Evolutionary conservation across 805 yeast genomes (phyloP).

Genomic region (Danielia oregonensis): DNA sequence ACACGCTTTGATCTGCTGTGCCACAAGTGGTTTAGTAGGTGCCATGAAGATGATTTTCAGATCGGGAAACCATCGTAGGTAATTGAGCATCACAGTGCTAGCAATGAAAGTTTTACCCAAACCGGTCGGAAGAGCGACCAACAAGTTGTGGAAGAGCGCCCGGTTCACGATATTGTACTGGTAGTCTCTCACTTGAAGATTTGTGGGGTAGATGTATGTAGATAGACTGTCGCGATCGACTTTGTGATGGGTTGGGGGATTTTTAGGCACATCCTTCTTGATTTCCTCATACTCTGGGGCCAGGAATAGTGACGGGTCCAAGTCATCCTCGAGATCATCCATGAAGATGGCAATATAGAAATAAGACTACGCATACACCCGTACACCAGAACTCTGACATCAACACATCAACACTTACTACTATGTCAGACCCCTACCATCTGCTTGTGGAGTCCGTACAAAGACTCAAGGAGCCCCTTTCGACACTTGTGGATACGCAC

Average conservation of each 20-base stretch:
- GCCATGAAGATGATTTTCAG: conserved; percentile 92
- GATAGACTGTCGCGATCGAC: conserved; percentile 7
- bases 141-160: conserved; percentile 66
- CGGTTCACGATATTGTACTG: conserved; percentile 76
- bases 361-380: conserved; percentile 1
- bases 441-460: conserved; percentile 20
- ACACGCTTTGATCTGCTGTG: conserved; percentile 94
- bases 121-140: conserved; percentile 96
- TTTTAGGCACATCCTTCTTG: not conserved
- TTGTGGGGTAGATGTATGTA: conserved; percentile 80
- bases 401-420: no score
- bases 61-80: conserved; percentile 73
- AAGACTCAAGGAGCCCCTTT: conserved; percentile 23
- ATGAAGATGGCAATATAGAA: no score
- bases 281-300: not conserved
- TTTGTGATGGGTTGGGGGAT: conserved; percentile 7
- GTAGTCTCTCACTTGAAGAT: conserved; percentile 80
- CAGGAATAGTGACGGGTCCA: conserved; percentile 9
- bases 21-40: conserved; percentile 93
- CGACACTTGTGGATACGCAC: conserved; percentile 23
- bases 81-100: conserved; percentile 88
- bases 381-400: conserved; percentile 1
- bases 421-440: conserved; percentile 23
- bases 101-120: conserved; percentile 97
- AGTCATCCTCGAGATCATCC: conserved; percentile 15